These are phyloP conservation scores for Chlamydomonas sphaeroides DNA, from an alignment of 139 green algal genomes.

Conservation along the genomic window DNA sequence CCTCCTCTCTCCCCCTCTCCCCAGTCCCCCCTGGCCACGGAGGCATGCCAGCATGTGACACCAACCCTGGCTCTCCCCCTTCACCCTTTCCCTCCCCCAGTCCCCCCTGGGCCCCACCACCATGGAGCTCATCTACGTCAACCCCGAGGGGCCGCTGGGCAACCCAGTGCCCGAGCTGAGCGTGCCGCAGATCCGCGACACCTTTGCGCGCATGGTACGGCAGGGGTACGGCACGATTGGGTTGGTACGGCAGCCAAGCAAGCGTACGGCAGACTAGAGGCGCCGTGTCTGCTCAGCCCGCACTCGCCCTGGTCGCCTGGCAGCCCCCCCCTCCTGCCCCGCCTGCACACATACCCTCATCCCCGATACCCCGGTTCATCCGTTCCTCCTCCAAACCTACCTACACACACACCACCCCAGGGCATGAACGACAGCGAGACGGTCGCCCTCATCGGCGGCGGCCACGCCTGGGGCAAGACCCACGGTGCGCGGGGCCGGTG, in stretches of 20 bases:
- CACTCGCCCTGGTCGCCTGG: no score
- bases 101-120: slow-evolving; percentile 14
- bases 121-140: slow-evolving; percentile 3
- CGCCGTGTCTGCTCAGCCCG: no score
- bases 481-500: slow-evolving; percentile 19
- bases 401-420: slow-evolving; percentile 5
- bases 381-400: no score
- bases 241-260: no score
- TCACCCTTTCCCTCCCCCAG: neutral
- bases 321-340: no score
- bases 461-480: slow-evolving; percentile 61
- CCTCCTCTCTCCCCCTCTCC: neutral
- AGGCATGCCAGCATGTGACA: no score
- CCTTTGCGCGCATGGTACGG: slow-evolving; percentile 58
- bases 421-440: slow-evolving; percentile 61
- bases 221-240: no score
- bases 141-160: slow-evolving; percentile 16
- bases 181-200: slow-evolving; percentile 53
- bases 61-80: no score
- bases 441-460: slow-evolving; percentile 61
- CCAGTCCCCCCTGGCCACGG: neutral
- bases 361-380: no score
- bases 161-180: slow-evolving; percentile 22
- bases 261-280: no score
- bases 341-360: no score